Percentiles rank a stretch among this genome's conserved stretches.
Evolutionary conservation across 345 rosid species (phyloP).

Genomic region (Corchorus capsularis): DNA sequence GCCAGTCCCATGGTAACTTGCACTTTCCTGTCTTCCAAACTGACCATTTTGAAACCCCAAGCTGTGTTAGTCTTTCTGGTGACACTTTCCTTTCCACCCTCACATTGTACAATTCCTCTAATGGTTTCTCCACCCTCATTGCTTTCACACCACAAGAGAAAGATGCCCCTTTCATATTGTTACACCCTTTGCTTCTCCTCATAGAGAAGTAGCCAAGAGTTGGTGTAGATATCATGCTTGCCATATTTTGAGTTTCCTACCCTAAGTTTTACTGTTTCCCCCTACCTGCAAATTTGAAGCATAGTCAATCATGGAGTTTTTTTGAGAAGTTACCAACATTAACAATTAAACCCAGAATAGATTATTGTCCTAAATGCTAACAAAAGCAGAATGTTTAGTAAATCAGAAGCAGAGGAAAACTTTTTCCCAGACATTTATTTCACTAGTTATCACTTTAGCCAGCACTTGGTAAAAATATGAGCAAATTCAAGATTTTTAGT

Average conservation of each 20-base stretch:
- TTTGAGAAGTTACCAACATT: too few relatives aligned
- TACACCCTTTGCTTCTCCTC: constrained; percentile 31
- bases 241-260: constrained; percentile 30
- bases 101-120: constrained; percentile 79
- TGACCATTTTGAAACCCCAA: constrained; percentile 84
- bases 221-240: constrained; percentile 44
- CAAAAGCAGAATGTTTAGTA: too few relatives aligned
- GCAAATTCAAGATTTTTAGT: too few relatives aligned
- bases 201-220: constrained; percentile 30
- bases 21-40: constrained; percentile 86
- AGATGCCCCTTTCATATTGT: constrained; percentile 17
- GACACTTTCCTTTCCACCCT: constrained; percentile 75
- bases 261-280: not conserved
- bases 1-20: constrained; percentile 93
- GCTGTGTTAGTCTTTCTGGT: constrained; percentile 53
- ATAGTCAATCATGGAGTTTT: not conserved
- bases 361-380: not conserved
- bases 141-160: constrained; percentile 38
- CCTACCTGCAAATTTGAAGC: constrained; percentile 1
- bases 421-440: too few relatives aligned
- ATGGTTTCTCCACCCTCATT: constrained; percentile 62
- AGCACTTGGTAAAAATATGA: not conserved
- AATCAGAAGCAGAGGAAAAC: too few relatives aligned
- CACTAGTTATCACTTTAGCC: not conserved
- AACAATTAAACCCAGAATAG: too few relatives aligned